A percentile compares a stretch with the other conserved stretches of the same genome.
Evolutionary conservation across 495 filamentous ascomycete species (phyloP).

Genomic region (Xylaria curta): DNA sequence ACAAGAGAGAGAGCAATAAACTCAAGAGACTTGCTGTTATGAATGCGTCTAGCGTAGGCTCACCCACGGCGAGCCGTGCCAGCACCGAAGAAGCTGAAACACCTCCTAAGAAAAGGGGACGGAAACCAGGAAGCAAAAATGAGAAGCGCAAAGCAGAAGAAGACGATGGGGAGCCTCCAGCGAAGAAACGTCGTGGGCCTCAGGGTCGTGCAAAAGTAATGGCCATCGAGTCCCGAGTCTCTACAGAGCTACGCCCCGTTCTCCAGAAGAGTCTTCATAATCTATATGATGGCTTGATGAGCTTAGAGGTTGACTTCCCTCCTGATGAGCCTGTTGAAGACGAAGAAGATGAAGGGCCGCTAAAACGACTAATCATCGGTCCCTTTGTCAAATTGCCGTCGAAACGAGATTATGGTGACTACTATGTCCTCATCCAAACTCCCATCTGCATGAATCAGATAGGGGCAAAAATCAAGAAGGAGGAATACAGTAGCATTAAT

Average conservation of each 20-base stretch:
- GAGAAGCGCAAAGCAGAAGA: constrained; percentile 89
- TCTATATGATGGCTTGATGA: constrained; percentile 79
- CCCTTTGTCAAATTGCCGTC: constrained; percentile 91
- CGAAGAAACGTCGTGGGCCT: constrained; percentile 75
- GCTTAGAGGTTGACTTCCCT: constrained; percentile 70
- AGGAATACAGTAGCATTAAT: constrained; percentile 81
- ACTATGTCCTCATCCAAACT: constrained; percentile 88
- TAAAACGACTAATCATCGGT: constrained; percentile 81
- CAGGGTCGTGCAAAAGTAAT: constrained; percentile 68
- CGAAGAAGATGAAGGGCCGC: constrained; percentile 50
- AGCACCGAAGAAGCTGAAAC: constrained; percentile 74
- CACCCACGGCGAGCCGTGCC: constrained; percentile 76
- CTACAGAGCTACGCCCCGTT: constrained; percentile 59
- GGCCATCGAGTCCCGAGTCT: constrained; percentile 41
- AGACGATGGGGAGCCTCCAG: constrained; percentile 79
- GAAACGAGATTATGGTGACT: constrained; percentile 87
- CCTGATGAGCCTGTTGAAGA: constrained; percentile 64
- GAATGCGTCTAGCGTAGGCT: constrained; percentile 65
- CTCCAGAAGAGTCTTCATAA: constrained; percentile 77
- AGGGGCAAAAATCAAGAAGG: constrained; percentile 89
- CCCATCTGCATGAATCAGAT: constrained; percentile 96
- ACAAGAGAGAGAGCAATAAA: constrained; percentile 76
- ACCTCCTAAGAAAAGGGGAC: constrained; percentile 72
- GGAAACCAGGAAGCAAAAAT: constrained; percentile 72
- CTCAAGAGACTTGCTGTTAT: constrained; percentile 60